These are phyloP conservation scores for Akanthomyces lecanii DNA, from an alignment of 2,329 filamentous ascomycete genomes.

Conservation along the genomic window DNA sequence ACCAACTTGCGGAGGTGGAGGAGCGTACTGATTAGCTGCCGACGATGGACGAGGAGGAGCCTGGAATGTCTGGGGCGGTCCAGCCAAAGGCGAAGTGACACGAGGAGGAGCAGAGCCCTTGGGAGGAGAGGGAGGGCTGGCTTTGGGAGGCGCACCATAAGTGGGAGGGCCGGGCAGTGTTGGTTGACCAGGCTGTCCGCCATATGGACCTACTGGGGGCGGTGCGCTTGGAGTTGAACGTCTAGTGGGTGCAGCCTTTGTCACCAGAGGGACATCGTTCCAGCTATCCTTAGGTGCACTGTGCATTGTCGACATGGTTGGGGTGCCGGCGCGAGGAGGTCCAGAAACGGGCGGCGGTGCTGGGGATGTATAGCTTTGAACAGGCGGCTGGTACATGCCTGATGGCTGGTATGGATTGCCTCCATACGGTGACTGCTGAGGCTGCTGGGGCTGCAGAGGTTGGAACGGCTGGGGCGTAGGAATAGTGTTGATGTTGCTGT, in stretches of 20 bases:
- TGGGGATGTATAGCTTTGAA: conserved; percentile 36
- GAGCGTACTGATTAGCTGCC: conserved; percentile 50
- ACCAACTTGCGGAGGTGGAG: conserved; percentile 59
- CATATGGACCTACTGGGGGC: conserved; percentile 71
- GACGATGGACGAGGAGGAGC: conserved; percentile 56
- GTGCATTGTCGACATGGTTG: conserved; percentile 65
- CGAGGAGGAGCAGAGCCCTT: conserved; percentile 70
- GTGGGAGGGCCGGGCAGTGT: conserved; percentile 55
- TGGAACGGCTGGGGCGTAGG: conserved; percentile 15
- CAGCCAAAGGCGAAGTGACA: conserved; percentile 66
- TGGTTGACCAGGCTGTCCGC: conserved; percentile 53
- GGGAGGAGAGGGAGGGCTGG: conserved; percentile 74
- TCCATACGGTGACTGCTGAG: conserved; percentile 26
- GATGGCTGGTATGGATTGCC: conserved; percentile 34
- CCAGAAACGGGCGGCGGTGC: conserved; percentile 34
- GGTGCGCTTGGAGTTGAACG: conserved; percentile 68
- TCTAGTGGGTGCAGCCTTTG: conserved; percentile 66
- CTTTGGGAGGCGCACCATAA: conserved; percentile 57
- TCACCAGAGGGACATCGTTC: conserved; percentile 92
- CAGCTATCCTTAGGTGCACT: conserved; percentile 70
- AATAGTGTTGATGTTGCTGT: conserved; percentile 18
- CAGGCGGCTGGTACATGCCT: conserved; percentile 53
- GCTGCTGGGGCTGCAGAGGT: conserved; percentile 26
- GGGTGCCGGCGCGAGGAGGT: conserved; percentile 56
- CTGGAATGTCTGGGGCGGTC: conserved; percentile 50